phyloP scores from a whole-genome alignment of 257 asterid species.

The Fraxinus americana region DNA sequence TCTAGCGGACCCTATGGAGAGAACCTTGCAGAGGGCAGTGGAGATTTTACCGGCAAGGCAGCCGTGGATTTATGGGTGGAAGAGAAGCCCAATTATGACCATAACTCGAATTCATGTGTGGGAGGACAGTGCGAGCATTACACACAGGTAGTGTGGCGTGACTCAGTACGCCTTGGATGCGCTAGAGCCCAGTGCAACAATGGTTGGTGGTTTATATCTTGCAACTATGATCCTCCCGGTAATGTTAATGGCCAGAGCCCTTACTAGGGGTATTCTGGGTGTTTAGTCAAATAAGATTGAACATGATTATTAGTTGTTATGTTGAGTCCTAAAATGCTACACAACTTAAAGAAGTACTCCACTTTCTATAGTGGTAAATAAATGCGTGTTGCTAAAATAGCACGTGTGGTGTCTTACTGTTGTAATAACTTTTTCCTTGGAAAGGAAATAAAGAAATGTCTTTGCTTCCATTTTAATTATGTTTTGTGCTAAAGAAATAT shows the following conservation, averaged over 20 bases:
- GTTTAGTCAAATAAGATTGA: neutral
- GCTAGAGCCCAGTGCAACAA: conserved; percentile 34
- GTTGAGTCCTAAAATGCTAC: too few species aligned
- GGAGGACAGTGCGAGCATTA: conserved; percentile 41
- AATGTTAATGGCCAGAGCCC: conserved; percentile 40
- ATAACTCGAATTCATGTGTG: conserved; percentile 32
- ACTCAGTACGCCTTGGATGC: conserved; percentile 44
- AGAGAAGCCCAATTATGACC: conserved; percentile 32
- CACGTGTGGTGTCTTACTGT: too few species aligned
- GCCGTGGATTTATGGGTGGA: conserved; percentile 47
- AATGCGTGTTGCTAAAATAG: too few species aligned
- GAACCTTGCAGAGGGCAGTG: conserved; percentile 41
- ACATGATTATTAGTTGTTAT: too few species aligned
- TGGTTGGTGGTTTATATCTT: conserved; percentile 40
- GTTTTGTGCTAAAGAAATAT: too few species aligned
- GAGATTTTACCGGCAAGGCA: conserved; percentile 23
- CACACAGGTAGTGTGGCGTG: conserved; percentile 58
- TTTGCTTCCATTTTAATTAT: too few species aligned
- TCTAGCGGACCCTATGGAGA: conserved; percentile 48
- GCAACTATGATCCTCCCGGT: conserved; percentile 54
- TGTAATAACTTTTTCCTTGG: too few species aligned
- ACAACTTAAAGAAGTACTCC: too few species aligned
- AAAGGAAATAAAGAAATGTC: too few species aligned
- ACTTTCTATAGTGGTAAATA: too few species aligned
- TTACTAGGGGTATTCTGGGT: conserved; percentile 19